phyloP scores from a whole-genome alignment of 345 rosid species.

The Lepidium sativum region DNA sequence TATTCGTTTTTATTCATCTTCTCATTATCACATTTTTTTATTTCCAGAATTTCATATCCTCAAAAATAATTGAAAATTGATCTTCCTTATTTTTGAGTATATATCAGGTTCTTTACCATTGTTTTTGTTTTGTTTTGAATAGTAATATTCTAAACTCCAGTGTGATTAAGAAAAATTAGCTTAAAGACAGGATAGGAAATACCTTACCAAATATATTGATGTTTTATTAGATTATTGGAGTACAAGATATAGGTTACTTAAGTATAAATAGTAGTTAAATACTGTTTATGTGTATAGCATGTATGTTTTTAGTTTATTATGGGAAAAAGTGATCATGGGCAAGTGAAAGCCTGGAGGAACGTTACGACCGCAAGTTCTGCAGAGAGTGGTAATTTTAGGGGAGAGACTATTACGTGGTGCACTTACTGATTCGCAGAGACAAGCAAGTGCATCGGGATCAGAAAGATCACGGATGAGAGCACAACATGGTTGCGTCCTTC shows the following conservation, averaged over 20 bases:
- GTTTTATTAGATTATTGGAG: no score
- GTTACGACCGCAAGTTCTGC: not conserved
- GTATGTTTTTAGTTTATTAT: no score
- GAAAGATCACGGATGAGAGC: not conserved
- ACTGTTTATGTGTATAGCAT: no score
- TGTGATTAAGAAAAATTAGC: no score
- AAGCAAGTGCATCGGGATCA: constrained; percentile 11
- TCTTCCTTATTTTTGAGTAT: no score
- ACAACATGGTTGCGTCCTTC: constrained; percentile 11
- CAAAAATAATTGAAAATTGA: not conserved
- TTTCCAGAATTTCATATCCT: not conserved
- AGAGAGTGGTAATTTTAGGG: not conserved
- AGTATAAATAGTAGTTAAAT: no score
- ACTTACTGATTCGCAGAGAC: constrained; percentile 15
- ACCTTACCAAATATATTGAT: no score
- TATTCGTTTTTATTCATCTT: not conserved
- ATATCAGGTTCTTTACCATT: no score
- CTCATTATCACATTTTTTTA: not conserved
- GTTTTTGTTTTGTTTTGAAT: no score
- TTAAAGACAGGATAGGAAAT: no score
- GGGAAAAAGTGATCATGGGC: not conserved
- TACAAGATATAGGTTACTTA: no score
- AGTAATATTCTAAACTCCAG: no score
- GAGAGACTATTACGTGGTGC: not conserved
- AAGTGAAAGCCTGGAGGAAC: constrained; percentile 4